Conservation (phyloP, 129 eudicot genomes). For the Centrapalus pauciflorus region DNA sequence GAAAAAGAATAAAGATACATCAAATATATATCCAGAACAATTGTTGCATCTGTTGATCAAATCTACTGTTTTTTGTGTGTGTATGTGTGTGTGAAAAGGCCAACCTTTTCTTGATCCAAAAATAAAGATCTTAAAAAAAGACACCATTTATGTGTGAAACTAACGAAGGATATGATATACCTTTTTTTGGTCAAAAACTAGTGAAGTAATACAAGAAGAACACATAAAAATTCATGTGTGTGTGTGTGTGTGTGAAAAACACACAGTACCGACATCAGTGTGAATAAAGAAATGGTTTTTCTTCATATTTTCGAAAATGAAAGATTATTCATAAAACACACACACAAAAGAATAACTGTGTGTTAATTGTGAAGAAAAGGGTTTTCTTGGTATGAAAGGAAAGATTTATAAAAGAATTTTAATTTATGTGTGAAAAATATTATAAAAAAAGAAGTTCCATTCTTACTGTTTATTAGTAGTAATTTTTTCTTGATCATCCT, state of each 20-base stretch:
- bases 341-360: slow-evolving; percentile 11
- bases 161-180: slow-evolving; percentile 13
- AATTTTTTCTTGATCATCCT: slow-evolving; percentile 47
- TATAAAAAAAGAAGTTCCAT: background rate
- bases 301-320: background rate
- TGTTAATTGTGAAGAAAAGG: background rate
- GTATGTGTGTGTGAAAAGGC: slow-evolving; percentile 22
- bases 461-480: slow-evolving; percentile 59
- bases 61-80: slow-evolving; percentile 12
- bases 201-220: slow-evolving; percentile 10
- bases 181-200: slow-evolving; percentile 23
- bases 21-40: slow-evolving; percentile 19
- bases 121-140: slow-evolving; percentile 17
- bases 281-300: background rate
- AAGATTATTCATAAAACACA: slow-evolving; percentile 9
- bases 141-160: slow-evolving; percentile 35
- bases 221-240: slow-evolving; percentile 12
- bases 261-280: background rate
- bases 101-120: slow-evolving; percentile 24
- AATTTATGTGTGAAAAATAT: background rate
- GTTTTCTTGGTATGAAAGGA: background rate
- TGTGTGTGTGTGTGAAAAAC: background rate
- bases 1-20: slow-evolving; percentile 21
- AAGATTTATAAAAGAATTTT: background rate
- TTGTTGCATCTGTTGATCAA: slow-evolving; percentile 33